phyloP scores from a whole-genome alignment of 306 rosid species.

The Sicyos baderoa region DNA sequence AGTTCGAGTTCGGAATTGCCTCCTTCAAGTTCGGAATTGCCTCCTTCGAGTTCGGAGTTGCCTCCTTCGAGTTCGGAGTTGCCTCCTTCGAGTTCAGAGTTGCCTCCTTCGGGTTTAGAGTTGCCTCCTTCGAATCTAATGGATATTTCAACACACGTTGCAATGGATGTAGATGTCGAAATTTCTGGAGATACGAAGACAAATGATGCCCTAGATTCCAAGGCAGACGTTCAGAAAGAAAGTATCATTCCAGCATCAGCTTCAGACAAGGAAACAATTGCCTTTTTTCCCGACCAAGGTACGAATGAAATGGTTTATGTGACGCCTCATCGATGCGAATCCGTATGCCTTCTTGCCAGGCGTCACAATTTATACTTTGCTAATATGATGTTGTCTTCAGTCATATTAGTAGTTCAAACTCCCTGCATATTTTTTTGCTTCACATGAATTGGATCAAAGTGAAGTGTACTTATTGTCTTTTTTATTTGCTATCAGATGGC shows the following conservation, averaged over 20 bases:
- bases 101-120: slow-evolving; percentile 29
- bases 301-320: slow-evolving; percentile 3
- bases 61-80: slow-evolving; percentile 30
- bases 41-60: slow-evolving; percentile 34
- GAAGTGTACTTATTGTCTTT: slow-evolving; percentile 19
- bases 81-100: slow-evolving; percentile 30
- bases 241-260: slow-evolving; percentile 25
- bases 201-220: slow-evolving; percentile 28
- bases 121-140: slow-evolving; percentile 31
- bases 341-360: not conserved
- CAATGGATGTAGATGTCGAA: slow-evolving; percentile 25
- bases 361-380: not conserved
- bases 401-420: not conserved
- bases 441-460: not conserved
- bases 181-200: slow-evolving; percentile 29
- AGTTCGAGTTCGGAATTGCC: slow-evolving; percentile 36
- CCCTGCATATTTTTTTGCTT: not conserved
- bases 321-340: too few species aligned
- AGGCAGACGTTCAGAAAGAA: slow-evolving; percentile 22
- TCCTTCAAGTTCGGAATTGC: slow-evolving; percentile 34
- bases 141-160: slow-evolving; percentile 27
- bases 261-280: slow-evolving; percentile 28
- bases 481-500: slow-evolving; percentile 31
- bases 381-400: not conserved
- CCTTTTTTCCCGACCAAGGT: slow-evolving; percentile 53